A percentile compares a stretch with the other conserved stretches of the same genome.
phyloP scores from a whole-genome alignment of 2,329 filamentous ascomycete genomes.

The Colletotrichum chlorophyti region DNA sequence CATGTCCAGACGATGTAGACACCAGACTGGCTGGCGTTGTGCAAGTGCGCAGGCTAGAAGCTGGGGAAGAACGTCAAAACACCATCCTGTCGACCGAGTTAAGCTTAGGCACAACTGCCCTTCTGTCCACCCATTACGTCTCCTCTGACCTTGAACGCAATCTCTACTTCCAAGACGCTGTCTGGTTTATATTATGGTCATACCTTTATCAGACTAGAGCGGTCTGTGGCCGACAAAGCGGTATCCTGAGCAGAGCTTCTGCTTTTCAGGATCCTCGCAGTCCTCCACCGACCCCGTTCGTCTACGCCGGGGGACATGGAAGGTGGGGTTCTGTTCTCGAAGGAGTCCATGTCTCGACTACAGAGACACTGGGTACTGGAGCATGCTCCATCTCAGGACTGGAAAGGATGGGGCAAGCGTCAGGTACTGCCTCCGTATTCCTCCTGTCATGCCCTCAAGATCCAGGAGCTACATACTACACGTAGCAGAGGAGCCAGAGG shows the following conservation, averaged over 20 bases:
- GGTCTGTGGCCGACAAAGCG: conserved; percentile 16
- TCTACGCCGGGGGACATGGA: conserved; percentile 11
- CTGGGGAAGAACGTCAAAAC: background rate
- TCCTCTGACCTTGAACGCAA: too few species aligned
- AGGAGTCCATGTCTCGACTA: conserved; percentile 13
- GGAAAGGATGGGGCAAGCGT: conserved; percentile 15
- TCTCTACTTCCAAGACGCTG: background rate
- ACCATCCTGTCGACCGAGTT: background rate
- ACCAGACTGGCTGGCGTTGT: background rate
- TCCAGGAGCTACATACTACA: background rate
- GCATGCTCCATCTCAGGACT: conserved; percentile 3
- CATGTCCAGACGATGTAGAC: too few species aligned
- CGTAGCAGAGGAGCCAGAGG: too few species aligned
- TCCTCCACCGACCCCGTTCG: conserved; percentile 20
- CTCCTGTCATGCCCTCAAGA: background rate
- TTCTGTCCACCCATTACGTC: background rate
- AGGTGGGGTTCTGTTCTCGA: conserved; percentile 10
- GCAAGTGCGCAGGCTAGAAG: conserved; percentile 5
- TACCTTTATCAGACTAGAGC: background rate
- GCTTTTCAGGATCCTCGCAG: conserved; percentile 8
- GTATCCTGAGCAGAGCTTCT: conserved; percentile 25
- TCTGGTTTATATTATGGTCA: background rate
- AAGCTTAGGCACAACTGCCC: background rate
- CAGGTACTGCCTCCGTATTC: conserved; percentile 15
- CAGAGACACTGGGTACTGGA: conserved; percentile 3